Conservation (phyloP, 176 grass and related monocot species). For the Oryza officinalis region DNA sequence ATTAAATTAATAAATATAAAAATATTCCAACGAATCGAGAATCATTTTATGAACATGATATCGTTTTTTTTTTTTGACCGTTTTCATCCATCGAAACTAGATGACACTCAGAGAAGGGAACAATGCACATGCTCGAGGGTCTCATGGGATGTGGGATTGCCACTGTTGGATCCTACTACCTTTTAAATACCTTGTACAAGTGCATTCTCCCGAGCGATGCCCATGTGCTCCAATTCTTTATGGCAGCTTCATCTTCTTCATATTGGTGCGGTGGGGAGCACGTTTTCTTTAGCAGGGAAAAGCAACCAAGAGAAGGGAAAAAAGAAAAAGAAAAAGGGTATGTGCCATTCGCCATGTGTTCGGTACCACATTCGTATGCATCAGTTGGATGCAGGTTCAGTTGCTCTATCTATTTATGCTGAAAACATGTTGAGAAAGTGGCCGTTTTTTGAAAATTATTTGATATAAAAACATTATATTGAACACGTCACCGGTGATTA, state of each 20-base stretch:
- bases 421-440: neutral
- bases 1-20: too few species aligned
- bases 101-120: neutral
- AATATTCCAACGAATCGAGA: too few species aligned
- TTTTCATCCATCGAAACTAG: too few species aligned
- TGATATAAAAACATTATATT: neutral
- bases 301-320: neutral
- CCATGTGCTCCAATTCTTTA: constrained; percentile 25
- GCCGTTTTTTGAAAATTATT: neutral
- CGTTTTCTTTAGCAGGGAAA: constrained; percentile 27
- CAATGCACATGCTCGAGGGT: constrained; percentile 33
- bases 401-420: neutral
- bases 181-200: constrained; percentile 12
- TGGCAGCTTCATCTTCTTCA: neutral
- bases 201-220: neutral
- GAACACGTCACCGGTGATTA: neutral
- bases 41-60: too few species aligned
- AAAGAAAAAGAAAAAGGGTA: neutral
- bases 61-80: too few species aligned
- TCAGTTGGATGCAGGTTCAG: neutral
- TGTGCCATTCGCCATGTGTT: constrained; percentile 3
- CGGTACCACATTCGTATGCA: neutral
- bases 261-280: constrained; percentile 29
- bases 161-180: constrained; percentile 24
- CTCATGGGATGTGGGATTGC: constrained; percentile 31